Conservation (phyloP, 805 yeast species). For the Teunomyces cretensis region DNA sequence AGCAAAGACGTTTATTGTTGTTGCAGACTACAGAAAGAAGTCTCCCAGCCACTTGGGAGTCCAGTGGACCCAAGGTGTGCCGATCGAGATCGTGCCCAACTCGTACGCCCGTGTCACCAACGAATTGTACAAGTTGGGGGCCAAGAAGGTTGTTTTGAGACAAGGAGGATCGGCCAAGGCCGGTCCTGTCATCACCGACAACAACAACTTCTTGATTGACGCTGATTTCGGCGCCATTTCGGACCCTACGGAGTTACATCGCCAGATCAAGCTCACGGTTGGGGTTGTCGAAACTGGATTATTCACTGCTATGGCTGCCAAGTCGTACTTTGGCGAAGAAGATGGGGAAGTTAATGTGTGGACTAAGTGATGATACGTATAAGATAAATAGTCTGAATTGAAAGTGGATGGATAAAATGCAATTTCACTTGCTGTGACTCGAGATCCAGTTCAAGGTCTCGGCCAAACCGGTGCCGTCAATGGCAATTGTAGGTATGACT, state of each 20-base stretch:
- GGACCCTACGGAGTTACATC: slow-evolving; percentile 53
- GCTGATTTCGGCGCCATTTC: slow-evolving; percentile 84
- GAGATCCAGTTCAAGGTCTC: slow-evolving; percentile 89
- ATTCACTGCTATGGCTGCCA: slow-evolving; percentile 70
- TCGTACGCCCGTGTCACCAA: slow-evolving; percentile 74
- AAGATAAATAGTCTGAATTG: neutral
- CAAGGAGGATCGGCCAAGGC: slow-evolving; percentile 92
- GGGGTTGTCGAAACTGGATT: slow-evolving; percentile 98
- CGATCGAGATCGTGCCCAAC: slow-evolving; percentile 91
- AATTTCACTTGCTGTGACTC: slow-evolving; percentile 45
- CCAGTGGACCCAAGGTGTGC: slow-evolving; percentile 87
- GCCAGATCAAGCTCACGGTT: slow-evolving; percentile 66
- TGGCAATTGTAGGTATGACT: slow-evolving; percentile 87
- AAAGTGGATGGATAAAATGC: neutral
- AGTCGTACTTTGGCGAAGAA: slow-evolving; percentile 86
- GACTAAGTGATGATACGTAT: slow-evolving; percentile 4
- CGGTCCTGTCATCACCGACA: slow-evolving; percentile 95
- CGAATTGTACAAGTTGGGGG: slow-evolving; percentile 65
- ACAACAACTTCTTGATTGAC: slow-evolving; percentile 89
- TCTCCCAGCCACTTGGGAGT: slow-evolving; percentile 67
- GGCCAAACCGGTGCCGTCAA: slow-evolving; percentile 84
- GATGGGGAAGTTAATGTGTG: slow-evolving; percentile 52
- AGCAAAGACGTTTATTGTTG: slow-evolving; percentile 74
- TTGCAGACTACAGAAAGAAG: slow-evolving; percentile 89
- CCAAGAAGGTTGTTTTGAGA: slow-evolving; percentile 62